Evolutionary conservation across 2,329 filamentous ascomycete genomes (phyloP).

Genomic region (Penicillium brevicompactum): DNA sequence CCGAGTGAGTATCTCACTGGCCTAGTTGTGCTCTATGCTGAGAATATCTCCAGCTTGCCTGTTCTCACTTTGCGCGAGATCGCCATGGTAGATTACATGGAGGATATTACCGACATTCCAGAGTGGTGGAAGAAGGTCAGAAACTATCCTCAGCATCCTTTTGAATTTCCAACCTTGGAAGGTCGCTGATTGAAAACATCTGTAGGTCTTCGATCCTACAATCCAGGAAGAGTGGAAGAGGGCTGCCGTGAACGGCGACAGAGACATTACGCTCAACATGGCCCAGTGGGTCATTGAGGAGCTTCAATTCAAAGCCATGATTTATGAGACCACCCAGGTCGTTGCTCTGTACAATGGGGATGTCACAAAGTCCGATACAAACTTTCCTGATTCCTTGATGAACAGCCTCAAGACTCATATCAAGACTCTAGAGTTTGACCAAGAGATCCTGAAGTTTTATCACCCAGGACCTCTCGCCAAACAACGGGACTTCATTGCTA

Average conservation of each 20-base stretch:
- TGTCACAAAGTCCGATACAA: constrained; percentile 57
- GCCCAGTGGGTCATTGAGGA: constrained; percentile 48
- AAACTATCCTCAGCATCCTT: neutral
- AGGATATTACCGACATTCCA: constrained; percentile 43
- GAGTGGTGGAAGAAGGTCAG: constrained; percentile 43
- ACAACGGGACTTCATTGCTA: constrained; percentile 66
- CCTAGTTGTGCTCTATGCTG: neutral
- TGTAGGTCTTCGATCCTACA: constrained; percentile 35
- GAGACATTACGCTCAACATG: constrained; percentile 39
- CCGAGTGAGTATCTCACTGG: constrained; percentile 23
- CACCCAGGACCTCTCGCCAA: constrained; percentile 58
- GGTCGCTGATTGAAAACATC: neutral
- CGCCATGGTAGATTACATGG: constrained; percentile 43
- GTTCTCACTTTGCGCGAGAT: constrained; percentile 40
- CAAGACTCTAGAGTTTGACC: constrained; percentile 53
- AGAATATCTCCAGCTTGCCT: constrained; percentile 23
- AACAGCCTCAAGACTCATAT: constrained; percentile 49
- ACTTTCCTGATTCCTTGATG: constrained; percentile 43
- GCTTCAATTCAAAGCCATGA: constrained; percentile 53
- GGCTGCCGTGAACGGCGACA: constrained; percentile 22
- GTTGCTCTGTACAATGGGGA: constrained; percentile 52
- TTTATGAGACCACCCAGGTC: constrained; percentile 45
- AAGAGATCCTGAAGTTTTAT: constrained; percentile 58
- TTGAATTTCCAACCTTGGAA: too few relatives aligned
- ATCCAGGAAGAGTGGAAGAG: constrained; percentile 35